Evolutionary conservation across 805 yeast genomes (phyloP), one percentile per base, ranked within the genome.

Genomic region (Cyberlindnera xishuangbannaensis): DNA sequence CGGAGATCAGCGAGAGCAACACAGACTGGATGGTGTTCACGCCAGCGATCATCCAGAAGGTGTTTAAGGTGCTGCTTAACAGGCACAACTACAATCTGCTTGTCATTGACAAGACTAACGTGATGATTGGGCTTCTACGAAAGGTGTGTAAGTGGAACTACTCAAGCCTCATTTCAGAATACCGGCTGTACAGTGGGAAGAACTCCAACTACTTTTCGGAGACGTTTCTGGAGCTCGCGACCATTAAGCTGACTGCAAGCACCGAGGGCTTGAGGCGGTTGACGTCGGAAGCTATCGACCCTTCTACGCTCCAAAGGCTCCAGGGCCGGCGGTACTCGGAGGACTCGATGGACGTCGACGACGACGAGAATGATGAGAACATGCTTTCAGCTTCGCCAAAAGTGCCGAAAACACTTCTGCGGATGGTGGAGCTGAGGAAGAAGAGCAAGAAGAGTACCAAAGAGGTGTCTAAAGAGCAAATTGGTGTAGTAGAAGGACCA

Each of bases 141-240:
- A 78, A 81, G 53, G 65, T 88, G 25, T 92, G 85, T 57, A 82
- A 82, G 58, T 90, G 97, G 97, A 80, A 78, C 47, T 81, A 82
- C 52, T 76, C 88, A 16, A 79, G 94, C 14, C 76, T 90, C 5
- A 71, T 87, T 15, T 81, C 80, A 47, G 97, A 90, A 55, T 92
- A 86, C 58, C 65, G 95, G 33, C 66, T 83, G 7, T 83, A 76
- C 56, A 67, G 84, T 15, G 83, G 86, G 19, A 75, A 73, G 44
- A 76, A 81, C 45, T 68, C 81, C 28, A 86, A 78, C 48, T 87
- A 86, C 53, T 74, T 71, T 44, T 84, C 86, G 15, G 96, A 88
- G 52, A 79, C 79, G 4, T 86, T 83, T 46, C 59, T 90, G 28
- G 97, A 90, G 50, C 56, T 87, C 39, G 64, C 85, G 4, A 73